phyloP scores from a whole-genome alignment of 2,329 filamentous ascomycete genomes.

The Diaporthe ilicicola region DNA sequence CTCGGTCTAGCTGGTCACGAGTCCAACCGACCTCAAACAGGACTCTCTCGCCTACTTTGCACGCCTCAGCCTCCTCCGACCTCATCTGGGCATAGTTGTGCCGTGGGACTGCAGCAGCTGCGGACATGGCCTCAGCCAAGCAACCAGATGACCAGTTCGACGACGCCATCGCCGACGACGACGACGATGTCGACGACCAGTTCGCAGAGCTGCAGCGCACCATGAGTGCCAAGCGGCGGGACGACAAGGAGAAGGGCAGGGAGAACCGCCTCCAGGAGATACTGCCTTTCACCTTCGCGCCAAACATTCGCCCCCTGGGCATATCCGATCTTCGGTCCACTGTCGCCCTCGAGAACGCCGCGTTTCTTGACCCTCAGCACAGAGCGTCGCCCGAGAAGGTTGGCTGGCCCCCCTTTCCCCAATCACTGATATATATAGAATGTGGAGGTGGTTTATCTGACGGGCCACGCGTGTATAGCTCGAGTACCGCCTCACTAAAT shows the following conservation, averaged over 20 bases:
- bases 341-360: conserved; percentile 62
- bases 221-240: conserved; percentile 50
- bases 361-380: conserved; percentile 59
- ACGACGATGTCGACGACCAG: conserved; percentile 43
- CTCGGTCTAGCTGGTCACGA: conserved; percentile 19
- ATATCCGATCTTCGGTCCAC: conserved; percentile 70
- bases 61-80: background rate
- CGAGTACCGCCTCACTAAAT: conserved; percentile 76
- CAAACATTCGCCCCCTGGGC: conserved; percentile 78
- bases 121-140: background rate
- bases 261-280: conserved; percentile 52
- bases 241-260: conserved; percentile 42
- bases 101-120: background rate
- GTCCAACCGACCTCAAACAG: background rate
- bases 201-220: conserved; percentile 48
- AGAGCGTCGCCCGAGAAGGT: conserved; percentile 64
- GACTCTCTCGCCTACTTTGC: background rate
- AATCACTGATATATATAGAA: background rate
- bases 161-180: conserved; percentile 40
- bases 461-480: conserved; percentile 60
- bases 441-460: conserved; percentile 14
- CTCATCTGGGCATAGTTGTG: background rate
- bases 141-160: conserved; percentile 23
- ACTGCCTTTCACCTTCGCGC: conserved; percentile 69
- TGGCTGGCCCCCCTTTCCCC: conserved; percentile 34